These are phyloP conservation scores for Prunus fruticosa DNA, from an alignment of 306 rosid species.

Conservation along the genomic window DNA sequence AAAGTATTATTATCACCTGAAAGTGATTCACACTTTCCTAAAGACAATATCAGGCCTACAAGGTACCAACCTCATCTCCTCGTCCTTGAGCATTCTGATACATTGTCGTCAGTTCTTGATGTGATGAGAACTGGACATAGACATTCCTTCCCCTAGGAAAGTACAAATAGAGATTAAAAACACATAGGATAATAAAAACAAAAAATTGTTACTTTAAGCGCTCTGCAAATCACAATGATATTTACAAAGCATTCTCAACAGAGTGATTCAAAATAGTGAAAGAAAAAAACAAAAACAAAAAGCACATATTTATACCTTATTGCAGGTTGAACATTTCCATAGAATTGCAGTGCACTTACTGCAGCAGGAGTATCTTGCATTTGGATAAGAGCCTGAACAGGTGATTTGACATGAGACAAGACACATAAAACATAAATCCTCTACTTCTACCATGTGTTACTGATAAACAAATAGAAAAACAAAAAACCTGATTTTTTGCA, in stretches of 20 bases:
- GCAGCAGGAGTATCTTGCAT: constrained; percentile 94
- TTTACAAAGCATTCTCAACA: background rate
- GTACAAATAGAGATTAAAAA: constrained; percentile 19
- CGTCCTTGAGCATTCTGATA: constrained; percentile 90
- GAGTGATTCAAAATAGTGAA: background rate
- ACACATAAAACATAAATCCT: constrained; percentile 8
- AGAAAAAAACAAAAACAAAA: too few species aligned
- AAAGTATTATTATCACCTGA: background rate
- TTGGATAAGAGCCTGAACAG: constrained; percentile 86
- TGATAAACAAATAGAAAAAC: background rate
- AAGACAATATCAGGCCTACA: constrained; percentile 8
- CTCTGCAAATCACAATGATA: constrained; percentile 7
- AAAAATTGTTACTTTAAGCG: background rate
- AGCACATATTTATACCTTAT: constrained; percentile 56
- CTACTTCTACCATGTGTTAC: constrained; percentile 1
- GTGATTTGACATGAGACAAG: constrained; percentile 10
- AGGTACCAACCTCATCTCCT: constrained; percentile 88
- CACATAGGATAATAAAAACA: constrained; percentile 11
- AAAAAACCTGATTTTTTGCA: constrained; percentile 87
- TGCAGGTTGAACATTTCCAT: constrained; percentile 82
- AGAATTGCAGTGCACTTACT: constrained; percentile 77
- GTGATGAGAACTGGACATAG: constrained; percentile 95
- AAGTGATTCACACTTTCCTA: background rate
- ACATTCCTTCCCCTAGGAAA: constrained; percentile 92
- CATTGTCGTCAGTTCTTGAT: constrained; percentile 92